Evolutionary conservation across 495 filamentous ascomycete species (phyloP).

Genomic region (Trichocladium uniseriatum): DNA sequence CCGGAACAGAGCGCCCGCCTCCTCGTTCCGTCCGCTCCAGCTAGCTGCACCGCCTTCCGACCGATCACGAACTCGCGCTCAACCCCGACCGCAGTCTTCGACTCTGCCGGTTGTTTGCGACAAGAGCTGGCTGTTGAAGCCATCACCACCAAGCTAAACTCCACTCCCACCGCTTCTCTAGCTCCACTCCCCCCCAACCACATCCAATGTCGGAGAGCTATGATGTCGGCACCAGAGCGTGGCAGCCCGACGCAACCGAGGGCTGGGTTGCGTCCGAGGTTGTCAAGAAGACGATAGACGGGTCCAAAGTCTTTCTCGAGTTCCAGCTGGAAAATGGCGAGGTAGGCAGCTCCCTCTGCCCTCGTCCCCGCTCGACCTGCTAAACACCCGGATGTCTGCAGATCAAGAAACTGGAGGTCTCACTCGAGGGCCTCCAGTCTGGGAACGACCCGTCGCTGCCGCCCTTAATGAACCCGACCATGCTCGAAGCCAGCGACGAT

Average conservation of each 20-base stretch:
- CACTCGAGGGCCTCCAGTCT: slow-evolving; percentile 63
- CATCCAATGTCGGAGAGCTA: slow-evolving; percentile 84
- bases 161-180: slow-evolving; percentile 4
- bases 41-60: slow-evolving; percentile 2
- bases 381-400: slow-evolving; percentile 29
- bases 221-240: slow-evolving; percentile 94
- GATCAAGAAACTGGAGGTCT: slow-evolving; percentile 75
- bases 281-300: slow-evolving; percentile 72
- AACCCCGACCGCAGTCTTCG: slow-evolving; percentile 4
- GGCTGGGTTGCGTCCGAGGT: slow-evolving; percentile 98
- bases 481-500: slow-evolving; percentile 98
- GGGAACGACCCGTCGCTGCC: slow-evolving; percentile 65
- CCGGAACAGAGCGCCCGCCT: slow-evolving; percentile 1
- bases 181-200: slow-evolving; percentile 12
- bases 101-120: slow-evolving; percentile 9
- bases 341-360: slow-evolving; percentile 43
- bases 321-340: slow-evolving; percentile 89
- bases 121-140: slow-evolving; percentile 23
- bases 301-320: slow-evolving; percentile 74
- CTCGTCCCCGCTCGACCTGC: slow-evolving; percentile 11
- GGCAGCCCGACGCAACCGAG: slow-evolving; percentile 92
- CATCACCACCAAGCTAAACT: slow-evolving; percentile 11
- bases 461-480: slow-evolving; percentile 94
- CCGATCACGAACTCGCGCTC: slow-evolving; percentile 4
- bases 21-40: neutral